Base-by-base conservation (phyloP, 2,329 filamentous ascomycete genomes). In the Stachybotrys chartarum region DNA sequence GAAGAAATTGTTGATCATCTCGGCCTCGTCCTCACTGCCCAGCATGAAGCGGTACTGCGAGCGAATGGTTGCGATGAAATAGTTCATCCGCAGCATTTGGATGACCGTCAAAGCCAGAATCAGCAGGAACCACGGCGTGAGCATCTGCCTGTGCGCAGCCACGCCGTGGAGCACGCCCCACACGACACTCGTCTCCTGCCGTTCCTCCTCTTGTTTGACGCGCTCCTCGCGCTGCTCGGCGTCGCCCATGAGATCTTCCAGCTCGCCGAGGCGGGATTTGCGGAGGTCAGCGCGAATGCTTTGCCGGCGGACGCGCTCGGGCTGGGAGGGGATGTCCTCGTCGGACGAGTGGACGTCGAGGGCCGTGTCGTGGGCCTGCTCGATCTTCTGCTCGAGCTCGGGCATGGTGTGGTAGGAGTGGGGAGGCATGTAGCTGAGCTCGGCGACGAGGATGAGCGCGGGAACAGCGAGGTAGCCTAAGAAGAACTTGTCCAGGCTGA, bases 91-190 rank as follows among this genome's bases (percentile, higher is more conserved):
- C 31, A 82, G 73, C 79, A 83, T 83, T 62, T 82, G 79, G 3
- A 82, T 63, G 1, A 81, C 71, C 0, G 75, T 90, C 63, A 90
- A 82, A 5, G 86, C 64, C 0, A 87, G 78, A 52, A 91, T 83
- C n/a, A 91, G 77, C 12, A 85, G 72, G 68, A 88, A 91, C 86
- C 87, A 91, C 0, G 82, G 82, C 1, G 83, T 84, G 35, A 72
- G 69, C 68, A 91, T 87, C 68, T 91, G 88, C 56, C 80, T 68
- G 6, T 78, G 66, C 1, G 85, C 85, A 1, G 85, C 79, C 51
- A 78, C 73, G 6, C 85, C 85, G 61, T 91, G 88, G 50, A 91
- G 74, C 2, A 84, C 84, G 10, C 88, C 88, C 84, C 86, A 90
- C 7, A 91, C 83, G 3, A 86, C 86, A 7, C 81, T 84, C 0